These are phyloP conservation scores for Zymoseptoria pseudotritici DNA, from an alignment of 2,329 filamentous ascomycete species.

Conservation along the genomic window DNA sequence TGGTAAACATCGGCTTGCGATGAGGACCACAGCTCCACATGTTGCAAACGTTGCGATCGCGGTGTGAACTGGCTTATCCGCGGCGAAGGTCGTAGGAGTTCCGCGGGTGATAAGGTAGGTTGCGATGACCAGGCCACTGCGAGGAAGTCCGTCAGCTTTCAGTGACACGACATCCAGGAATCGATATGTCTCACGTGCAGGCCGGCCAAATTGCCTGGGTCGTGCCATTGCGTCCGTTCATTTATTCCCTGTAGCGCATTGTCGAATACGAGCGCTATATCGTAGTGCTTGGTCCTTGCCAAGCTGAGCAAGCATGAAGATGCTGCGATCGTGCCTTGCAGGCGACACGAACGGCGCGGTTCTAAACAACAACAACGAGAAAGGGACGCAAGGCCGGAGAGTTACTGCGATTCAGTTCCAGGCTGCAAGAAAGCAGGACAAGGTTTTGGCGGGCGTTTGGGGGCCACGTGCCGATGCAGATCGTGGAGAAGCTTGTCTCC, in stretches of 20 bases:
- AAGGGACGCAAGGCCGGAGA: not conserved
- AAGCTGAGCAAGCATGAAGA: not conserved
- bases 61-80: slow-evolving; percentile 42
- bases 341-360: too few species aligned
- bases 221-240: slow-evolving; percentile 2
- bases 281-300: not conserved
- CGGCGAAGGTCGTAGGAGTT: slow-evolving; percentile 24
- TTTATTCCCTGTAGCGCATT: not conserved
- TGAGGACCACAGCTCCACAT: slow-evolving; percentile 33
- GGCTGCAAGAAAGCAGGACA: not conserved
- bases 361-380: not conserved
- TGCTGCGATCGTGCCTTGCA: not conserved
- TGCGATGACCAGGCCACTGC: slow-evolving; percentile 25
- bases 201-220: slow-evolving; percentile 14
- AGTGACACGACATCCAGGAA: not conserved
- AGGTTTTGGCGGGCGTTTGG: not conserved
- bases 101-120: slow-evolving; percentile 20
- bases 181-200: slow-evolving; percentile 5
- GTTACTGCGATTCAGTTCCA: not conserved
- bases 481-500: not conserved
- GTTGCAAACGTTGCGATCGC: slow-evolving; percentile 36
- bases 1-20: slow-evolving; percentile 30
- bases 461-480: not conserved
- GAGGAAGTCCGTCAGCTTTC: not conserved
- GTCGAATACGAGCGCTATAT: not conserved